These are phyloP conservation scores for Datisca glomerata DNA, from an alignment of 306 rosid species.

Conservation along the genomic window DNA sequence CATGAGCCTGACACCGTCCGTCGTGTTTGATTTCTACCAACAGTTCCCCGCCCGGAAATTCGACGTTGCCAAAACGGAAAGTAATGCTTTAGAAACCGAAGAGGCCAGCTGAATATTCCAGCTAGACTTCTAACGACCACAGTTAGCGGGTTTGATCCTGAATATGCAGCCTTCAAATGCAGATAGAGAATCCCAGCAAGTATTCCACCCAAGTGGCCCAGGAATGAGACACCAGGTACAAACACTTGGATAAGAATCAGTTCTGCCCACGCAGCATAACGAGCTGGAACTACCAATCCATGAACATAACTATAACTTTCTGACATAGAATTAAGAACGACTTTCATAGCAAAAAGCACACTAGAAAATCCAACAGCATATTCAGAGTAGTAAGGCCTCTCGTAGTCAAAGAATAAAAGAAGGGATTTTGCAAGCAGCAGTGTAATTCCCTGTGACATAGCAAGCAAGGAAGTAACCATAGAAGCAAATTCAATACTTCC, in stretches of 20 bases:
- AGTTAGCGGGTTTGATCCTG: constrained; percentile 41
- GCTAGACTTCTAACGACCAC: constrained; percentile 26
- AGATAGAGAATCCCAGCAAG: constrained; percentile 71
- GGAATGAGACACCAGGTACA: constrained; percentile 73
- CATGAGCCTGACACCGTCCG: constrained; percentile 25
- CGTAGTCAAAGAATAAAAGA: constrained; percentile 48
- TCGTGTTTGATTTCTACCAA: constrained; percentile 25
- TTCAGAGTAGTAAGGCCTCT: constrained; percentile 44
- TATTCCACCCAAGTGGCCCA: constrained; percentile 82
- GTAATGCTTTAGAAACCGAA: constrained; percentile 16
- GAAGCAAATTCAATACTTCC: constrained; percentile 55
- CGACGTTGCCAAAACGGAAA: constrained; percentile 21
- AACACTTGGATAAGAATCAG: constrained; percentile 54
- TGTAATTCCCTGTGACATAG: constrained; percentile 66
- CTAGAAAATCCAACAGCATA: constrained; percentile 85
- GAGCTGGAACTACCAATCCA: constrained; percentile 50
- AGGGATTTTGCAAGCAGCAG: constrained; percentile 57
- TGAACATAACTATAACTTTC: constrained; percentile 30
- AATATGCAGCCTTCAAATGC: constrained; percentile 26
- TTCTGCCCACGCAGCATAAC: constrained; percentile 89
- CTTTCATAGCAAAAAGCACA: constrained; percentile 86
- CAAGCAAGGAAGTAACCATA: constrained; percentile 51
- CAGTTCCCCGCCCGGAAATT: constrained; percentile 52
- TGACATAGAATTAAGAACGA: constrained; percentile 50
- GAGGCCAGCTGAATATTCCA: constrained; percentile 38